Evolutionary conservation across 192 early-diverging fungal species (phyloP).

Genomic region (Phlyctochytrium arcticum): DNA sequence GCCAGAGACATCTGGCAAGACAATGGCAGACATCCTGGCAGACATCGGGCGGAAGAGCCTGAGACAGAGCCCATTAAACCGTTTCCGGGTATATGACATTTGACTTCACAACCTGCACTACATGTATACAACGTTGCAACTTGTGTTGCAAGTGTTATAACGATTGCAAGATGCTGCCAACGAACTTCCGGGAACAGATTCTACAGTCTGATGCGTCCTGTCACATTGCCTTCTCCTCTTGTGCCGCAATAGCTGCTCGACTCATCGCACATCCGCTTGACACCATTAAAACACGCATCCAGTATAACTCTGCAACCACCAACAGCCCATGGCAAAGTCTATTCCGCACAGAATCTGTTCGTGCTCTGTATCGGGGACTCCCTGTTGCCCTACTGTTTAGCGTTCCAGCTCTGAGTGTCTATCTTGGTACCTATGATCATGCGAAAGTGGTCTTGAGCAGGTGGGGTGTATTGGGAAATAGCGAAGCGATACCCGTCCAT

Average conservation of each 20-base stretch:
- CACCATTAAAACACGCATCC: constrained; percentile 70
- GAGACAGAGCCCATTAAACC: too few relatives aligned
- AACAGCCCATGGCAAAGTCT: background rate
- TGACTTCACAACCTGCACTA: background rate
- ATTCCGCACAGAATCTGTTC: background rate
- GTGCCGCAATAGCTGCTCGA: constrained; percentile 59
- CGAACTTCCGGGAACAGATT: too few relatives aligned
- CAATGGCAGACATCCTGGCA: too few relatives aligned
- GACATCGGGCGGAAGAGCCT: too few relatives aligned
- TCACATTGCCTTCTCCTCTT: constrained; percentile 31
- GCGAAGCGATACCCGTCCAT: constrained; percentile 49
- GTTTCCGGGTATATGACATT: too few relatives aligned
- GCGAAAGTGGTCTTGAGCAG: constrained; percentile 43
- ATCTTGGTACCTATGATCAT: constrained; percentile 66
- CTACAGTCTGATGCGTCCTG: constrained; percentile 4
- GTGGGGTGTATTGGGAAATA: constrained; percentile 12
- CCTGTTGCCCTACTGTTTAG: constrained; percentile 62
- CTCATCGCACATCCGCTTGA: constrained; percentile 71
- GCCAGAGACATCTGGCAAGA: too few relatives aligned
- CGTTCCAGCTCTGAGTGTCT: constrained; percentile 68
- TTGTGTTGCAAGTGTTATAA: too few relatives aligned
- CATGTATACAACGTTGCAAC: too few relatives aligned
- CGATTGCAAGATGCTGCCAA: too few relatives aligned
- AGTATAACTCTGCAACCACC: constrained; percentile 35
- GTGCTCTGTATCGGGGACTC: constrained; percentile 65